Evolutionary conservation across 2,329 filamentous ascomycete genomes (phyloP).

Genomic region (Camptophora hylomeconis): DNA sequence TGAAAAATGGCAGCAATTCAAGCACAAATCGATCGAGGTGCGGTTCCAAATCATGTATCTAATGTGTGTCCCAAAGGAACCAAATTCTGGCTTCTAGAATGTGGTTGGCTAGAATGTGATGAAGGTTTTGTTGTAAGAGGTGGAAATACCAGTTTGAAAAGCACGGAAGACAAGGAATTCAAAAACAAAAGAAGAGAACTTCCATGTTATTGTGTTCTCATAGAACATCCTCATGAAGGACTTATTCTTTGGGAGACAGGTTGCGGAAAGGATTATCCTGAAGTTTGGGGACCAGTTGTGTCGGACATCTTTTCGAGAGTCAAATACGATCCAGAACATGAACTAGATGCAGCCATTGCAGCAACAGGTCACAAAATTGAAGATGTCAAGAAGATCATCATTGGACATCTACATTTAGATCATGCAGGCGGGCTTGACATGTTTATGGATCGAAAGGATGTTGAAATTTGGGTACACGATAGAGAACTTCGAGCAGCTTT

Average conservation of each 20-base stretch:
- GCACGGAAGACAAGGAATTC: constrained; percentile 13
- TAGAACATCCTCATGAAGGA: constrained; percentile 17
- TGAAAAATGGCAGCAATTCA: constrained; percentile 15
- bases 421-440: constrained; percentile 16
- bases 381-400: constrained; percentile 18
- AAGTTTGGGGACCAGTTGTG: constrained; percentile 14
- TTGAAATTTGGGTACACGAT: constrained; percentile 17
- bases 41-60: constrained; percentile 13
- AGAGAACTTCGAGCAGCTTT: constrained; percentile 12
- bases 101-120: constrained; percentile 16
- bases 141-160: constrained; percentile 14
- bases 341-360: constrained; percentile 14
- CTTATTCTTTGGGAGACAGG: constrained; percentile 18
- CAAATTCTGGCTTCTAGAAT: constrained; percentile 15
- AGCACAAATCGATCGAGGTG: constrained; percentile 15
- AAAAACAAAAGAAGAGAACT: constrained; percentile 72
- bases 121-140: constrained; percentile 15
- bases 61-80: constrained; percentile 17
- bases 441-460: constrained; percentile 14
- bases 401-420: constrained; percentile 16
- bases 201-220: constrained; percentile 27
- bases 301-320: constrained; percentile 14
- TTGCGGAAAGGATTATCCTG: constrained; percentile 16
- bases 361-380: constrained; percentile 17
- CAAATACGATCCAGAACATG: constrained; percentile 14